Base-by-base conservation (phyloP, 129 eudicot genomes). In the Ambrosia artemisiifolia region DNA sequence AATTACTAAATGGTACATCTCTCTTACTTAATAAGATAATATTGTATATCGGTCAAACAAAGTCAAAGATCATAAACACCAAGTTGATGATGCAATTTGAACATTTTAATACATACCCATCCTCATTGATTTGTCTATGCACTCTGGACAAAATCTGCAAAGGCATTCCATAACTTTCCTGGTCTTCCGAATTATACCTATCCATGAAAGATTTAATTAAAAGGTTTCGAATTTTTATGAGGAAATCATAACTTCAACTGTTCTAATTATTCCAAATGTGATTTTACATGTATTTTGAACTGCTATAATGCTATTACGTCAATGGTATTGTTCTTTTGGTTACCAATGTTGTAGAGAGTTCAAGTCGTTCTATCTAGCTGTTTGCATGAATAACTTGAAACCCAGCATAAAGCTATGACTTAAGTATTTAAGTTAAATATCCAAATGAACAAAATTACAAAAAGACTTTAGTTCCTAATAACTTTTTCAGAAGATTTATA, bases 81-180 rank as follows among this genome's bases (percentile, higher is more conserved):
- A 57, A 57, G 64, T 28, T 28, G 64, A 57, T 5, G 64, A 57
- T 30, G 64, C 54, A 19, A 55, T 61, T n/a, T 34, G 36, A 36
- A 17, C 32, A 71, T 49, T 73, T 63, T 10, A 81, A 65, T 4
- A 60, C 71, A 56, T 88, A 88, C 97, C 97, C 67, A 90, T 77
- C 66, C 99, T 88, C 96, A 94, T 90, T 33, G 97, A 88, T 74
- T 94, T 94, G 89, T 90, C 97, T 55, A 94, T 90, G 86, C 99
- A 94, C 74, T 90, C 97, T 70, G 97, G 81, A 85, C 99, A 94
- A 80, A 94, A 94, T 19, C 99, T 95, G 85, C 90, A 97, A 43
- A 94, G 85, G 75, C 99, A 94, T 78, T 88, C 97, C 99, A 94
- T 94, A 65, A 94, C 99, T 19, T 91, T 90, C 79, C 99, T 80